Percentiles rank a stretch among this genome's conserved stretches.
Conservation (phyloP, 2,329 filamentous ascomycete species). For the Fusarium sp. region DNA sequence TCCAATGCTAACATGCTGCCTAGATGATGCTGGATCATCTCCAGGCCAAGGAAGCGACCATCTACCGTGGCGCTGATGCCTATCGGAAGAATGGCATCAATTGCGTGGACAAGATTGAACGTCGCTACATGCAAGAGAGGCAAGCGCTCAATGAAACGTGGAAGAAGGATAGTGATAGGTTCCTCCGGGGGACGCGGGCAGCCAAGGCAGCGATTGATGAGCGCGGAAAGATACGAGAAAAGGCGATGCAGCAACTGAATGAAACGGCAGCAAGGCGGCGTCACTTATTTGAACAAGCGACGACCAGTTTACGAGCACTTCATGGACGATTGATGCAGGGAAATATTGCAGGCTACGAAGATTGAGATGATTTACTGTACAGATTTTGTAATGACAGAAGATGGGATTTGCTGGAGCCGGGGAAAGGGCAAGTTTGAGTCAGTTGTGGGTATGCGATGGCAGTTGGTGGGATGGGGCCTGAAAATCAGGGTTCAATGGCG, state of each 20-base stretch:
- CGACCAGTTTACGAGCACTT: constrained; percentile 32
- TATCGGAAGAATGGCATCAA: constrained; percentile 35
- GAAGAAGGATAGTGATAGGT: constrained; percentile 30
- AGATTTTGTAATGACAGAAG: background rate
- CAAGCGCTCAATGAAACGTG: constrained; percentile 18
- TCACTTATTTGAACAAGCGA: constrained; percentile 29
- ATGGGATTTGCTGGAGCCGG: constrained; percentile 3
- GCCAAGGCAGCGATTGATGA: constrained; percentile 17
- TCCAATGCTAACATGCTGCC: constrained; percentile 19
- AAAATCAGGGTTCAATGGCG: constrained; percentile 31
- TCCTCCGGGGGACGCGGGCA: constrained; percentile 12
- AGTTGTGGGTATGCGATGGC: background rate
- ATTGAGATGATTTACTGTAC: background rate
- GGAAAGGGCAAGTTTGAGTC: background rate
- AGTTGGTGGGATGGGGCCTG: background rate
- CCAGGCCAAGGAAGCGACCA: constrained; percentile 30
- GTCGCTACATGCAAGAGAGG: constrained; percentile 34
- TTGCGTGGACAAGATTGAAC: constrained; percentile 37
- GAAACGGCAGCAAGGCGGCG: constrained; percentile 20
- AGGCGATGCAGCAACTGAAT: constrained; percentile 11
- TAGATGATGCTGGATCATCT: constrained; percentile 40
- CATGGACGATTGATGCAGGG: constrained; percentile 29
- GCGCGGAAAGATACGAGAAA: background rate
- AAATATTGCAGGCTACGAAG: background rate
- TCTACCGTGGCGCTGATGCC: constrained; percentile 27